phyloP scores from a whole-genome alignment of 2,329 filamentous ascomycete species.

The Pseudogymnoascus sp. region DNA sequence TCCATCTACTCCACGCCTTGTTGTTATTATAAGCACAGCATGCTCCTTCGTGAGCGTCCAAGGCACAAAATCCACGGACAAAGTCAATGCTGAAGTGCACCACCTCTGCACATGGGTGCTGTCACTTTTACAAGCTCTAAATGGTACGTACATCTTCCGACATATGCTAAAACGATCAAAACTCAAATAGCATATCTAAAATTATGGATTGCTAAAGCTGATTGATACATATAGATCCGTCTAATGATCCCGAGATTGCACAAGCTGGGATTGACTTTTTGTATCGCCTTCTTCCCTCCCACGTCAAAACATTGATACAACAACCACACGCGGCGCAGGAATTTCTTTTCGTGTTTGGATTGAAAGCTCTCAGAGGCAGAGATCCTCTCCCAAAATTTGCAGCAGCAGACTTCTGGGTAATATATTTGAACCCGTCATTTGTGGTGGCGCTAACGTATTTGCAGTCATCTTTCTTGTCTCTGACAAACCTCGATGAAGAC shows the following conservation, averaged over 20 bases:
- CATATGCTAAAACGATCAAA: neutral
- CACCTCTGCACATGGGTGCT: conserved; percentile 54
- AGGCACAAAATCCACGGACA: conserved; percentile 35
- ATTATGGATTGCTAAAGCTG: conserved; percentile 5
- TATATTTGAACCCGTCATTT: conserved; percentile 19
- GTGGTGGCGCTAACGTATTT: conserved; percentile 12
- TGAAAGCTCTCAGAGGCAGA: conserved; percentile 59
- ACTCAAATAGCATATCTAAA: neutral
- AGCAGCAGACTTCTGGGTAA: conserved; percentile 67
- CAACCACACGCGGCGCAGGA: conserved; percentile 50
- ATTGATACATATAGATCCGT: conserved; percentile 36
- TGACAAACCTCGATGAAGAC: conserved; percentile 32
- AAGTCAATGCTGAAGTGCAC: conserved; percentile 41
- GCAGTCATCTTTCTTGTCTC: conserved; percentile 44
- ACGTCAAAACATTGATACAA: conserved; percentile 51
- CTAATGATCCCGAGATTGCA: conserved; percentile 60
- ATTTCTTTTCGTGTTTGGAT: conserved; percentile 61
- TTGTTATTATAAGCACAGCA: conserved; percentile 61
- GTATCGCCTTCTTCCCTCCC: conserved; percentile 51
- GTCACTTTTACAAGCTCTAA: conserved; percentile 52
- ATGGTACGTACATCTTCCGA: conserved; percentile 35
- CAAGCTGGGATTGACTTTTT: conserved; percentile 68
- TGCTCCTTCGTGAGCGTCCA: conserved; percentile 60
- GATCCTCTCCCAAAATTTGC: conserved; percentile 69
- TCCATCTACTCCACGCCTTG: conserved; percentile 55